Conservation (phyloP, 2,329 filamentous ascomycete species). For the Escovopsis sp. region DNA sequence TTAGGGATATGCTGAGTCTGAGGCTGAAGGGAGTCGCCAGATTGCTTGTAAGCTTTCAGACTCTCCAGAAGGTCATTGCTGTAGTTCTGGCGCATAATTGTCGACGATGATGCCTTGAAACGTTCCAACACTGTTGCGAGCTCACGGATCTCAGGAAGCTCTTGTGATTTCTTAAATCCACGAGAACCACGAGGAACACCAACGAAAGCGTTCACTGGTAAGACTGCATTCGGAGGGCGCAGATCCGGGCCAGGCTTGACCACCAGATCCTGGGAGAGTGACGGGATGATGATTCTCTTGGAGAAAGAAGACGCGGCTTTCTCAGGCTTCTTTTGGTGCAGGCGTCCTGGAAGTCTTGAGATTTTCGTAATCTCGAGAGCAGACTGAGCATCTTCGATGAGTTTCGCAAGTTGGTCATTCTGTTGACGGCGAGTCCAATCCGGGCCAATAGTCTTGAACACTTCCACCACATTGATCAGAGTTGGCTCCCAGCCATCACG, state of each 20-base stretch:
- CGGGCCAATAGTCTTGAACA: neutral
- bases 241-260: neutral
- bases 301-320: no score
- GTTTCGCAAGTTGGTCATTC: neutral
- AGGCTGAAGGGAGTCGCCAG: neutral
- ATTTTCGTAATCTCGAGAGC: neutral
- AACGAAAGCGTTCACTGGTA: neutral
- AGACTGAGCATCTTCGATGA: neutral
- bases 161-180: no score
- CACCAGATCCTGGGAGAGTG: neutral
- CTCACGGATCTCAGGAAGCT: neutral
- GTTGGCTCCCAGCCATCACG: neutral
- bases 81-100: slow-evolving; percentile 6
- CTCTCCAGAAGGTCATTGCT: slow-evolving; percentile 8
- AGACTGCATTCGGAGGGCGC: neutral
- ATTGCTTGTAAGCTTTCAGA: neutral
- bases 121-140: neutral
- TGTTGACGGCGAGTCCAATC: slow-evolving; percentile 2
- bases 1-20: neutral
- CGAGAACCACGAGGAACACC: neutral
- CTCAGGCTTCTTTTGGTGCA: no score
- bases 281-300: neutral
- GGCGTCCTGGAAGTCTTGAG: no score
- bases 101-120: slow-evolving; percentile 3
- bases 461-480: neutral